Evolutionary conservation across 2,329 filamentous ascomycete genomes (phyloP), one percentile per base, ranked within the genome.

Genomic region (Epichloe gansuensis): DNA sequence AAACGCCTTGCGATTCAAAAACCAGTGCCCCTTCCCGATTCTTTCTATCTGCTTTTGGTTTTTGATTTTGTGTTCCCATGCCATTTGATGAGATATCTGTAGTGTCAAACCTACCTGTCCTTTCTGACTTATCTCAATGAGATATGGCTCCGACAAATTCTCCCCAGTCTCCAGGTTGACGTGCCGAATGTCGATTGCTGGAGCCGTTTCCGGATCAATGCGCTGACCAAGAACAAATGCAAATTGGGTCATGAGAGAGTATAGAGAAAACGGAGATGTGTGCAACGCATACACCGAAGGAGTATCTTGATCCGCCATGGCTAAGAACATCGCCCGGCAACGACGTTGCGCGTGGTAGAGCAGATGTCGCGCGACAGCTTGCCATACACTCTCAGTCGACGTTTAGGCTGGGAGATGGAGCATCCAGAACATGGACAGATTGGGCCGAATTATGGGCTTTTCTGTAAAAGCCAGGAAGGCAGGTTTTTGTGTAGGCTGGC

Each of bases 221-320:
- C 41, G 52, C 48, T 55, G 52, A 4, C 61, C 63, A 9, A 66
- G 54, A 15, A 58, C 60, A 23, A 65, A 58, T 23, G 56, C 60
- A 53, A 65, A 64, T 15, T 61, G 61, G n/a, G 59, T 59, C 58
- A 65, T 62, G 17, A 65, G 57, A 8, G 64, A 65, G 50, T 67
- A 65, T 12, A 65, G 53, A 3, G 62, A 65, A 51, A 62, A 65
- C 5, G 61, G 60, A 17, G 60, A 67, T 53, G 61, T 63, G 48
- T 65, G 59, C 50, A 67, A 57, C 35, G 59, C 64, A 48, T 61
- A 63, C n/a, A 57, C 46, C 17, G 55, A 54, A 12, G 21, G 28
- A 17, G 35, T 25, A 28, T 44, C 28, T 15, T 50, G 25, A 31
- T 56, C 56, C 15, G 54, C 51, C 56, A 59, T 61, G 38, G 52